These are phyloP conservation scores for Aspergillus incahuasiensis DNA, from an alignment of 495 filamentous ascomycete species.

Conservation along the genomic window DNA sequence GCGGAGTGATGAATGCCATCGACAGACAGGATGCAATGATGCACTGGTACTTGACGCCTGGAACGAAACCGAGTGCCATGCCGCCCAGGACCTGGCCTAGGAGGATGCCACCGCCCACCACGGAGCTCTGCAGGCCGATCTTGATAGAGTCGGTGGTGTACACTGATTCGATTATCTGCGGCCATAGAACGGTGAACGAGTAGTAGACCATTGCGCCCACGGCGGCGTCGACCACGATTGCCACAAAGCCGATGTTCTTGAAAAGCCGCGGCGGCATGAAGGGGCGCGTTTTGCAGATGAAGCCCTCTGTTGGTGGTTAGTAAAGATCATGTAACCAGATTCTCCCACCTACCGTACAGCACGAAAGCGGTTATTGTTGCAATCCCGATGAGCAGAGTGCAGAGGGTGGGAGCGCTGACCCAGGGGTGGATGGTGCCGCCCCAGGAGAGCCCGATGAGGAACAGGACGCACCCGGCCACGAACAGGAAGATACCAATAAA, in stretches of 20 bases:
- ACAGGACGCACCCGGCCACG: neutral
- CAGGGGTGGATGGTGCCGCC: neutral
- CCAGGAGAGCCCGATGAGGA: conserved; percentile 3
- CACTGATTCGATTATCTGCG: neutral
- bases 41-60: neutral
- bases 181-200: neutral
- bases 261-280: neutral
- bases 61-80: neutral
- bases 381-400: neutral
- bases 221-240: neutral
- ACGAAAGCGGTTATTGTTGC: neutral
- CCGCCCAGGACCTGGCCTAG: neutral
- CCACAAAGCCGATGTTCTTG: neutral
- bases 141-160: neutral
- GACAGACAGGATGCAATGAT: neutral
- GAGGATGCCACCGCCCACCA: neutral
- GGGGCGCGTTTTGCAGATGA: neutral
- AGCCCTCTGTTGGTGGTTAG: neutral
- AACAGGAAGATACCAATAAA: conserved; percentile 1
- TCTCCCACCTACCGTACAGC: neutral
- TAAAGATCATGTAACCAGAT: neutral
- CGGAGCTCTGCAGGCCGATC: neutral
- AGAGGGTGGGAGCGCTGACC: neutral
- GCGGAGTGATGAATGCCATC: neutral
- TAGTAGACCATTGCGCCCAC: neutral